phyloP scores from a whole-genome alignment of 192 early-diverging fungal genomes.

The Spizellomyces sp. region DNA sequence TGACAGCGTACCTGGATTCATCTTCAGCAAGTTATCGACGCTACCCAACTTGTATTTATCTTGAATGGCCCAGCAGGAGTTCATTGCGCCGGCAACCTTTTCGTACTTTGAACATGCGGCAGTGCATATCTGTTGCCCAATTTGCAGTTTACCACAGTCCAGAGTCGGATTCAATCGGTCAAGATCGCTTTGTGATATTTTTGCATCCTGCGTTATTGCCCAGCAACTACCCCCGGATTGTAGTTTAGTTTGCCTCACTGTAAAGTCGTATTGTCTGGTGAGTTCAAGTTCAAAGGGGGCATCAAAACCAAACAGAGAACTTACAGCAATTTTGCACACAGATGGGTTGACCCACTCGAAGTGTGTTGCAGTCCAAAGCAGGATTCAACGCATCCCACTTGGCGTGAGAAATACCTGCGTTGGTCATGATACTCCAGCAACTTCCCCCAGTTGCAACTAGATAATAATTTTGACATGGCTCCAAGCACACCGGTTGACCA shows the following conservation, averaged over 20 bases:
- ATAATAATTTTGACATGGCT: background rate
- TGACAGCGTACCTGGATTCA: background rate
- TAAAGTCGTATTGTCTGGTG: background rate
- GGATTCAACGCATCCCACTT: background rate
- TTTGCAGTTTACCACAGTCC: background rate
- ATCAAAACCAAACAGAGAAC: background rate
- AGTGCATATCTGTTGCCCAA: background rate
- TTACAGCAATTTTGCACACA: background rate
- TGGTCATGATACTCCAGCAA: background rate
- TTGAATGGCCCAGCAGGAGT: background rate
- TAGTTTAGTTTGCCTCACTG: background rate
- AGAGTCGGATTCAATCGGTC: background rate
- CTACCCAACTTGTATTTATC: background rate
- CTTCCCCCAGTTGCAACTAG: background rate
- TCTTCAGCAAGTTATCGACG: background rate
- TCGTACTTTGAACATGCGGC: background rate
- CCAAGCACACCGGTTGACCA: background rate
- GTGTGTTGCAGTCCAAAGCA: background rate
- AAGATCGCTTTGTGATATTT: background rate
- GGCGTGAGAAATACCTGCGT: background rate
- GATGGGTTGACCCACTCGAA: constrained; percentile 1
- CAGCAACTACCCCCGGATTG: background rate
- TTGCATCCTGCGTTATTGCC: background rate
- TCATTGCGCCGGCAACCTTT: background rate
- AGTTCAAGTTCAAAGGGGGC: background rate